These are phyloP conservation scores for Rubroshorea leprosula DNA, from an alignment of 345 rosid genomes.

Conservation along the genomic window DNA sequence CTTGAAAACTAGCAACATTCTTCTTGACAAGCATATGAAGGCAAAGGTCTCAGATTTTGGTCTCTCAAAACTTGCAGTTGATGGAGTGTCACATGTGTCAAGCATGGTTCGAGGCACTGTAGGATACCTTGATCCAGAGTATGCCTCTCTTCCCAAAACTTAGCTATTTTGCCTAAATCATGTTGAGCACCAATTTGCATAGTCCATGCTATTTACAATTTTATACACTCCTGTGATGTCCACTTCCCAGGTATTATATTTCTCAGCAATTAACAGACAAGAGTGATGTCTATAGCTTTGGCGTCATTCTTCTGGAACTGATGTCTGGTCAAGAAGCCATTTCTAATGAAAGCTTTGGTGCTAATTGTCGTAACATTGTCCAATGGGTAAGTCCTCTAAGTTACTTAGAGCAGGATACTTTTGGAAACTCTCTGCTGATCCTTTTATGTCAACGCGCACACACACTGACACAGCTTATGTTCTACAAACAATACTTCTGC, in stretches of 20 bases:
- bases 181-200: not conserved
- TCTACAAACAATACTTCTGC: not conserved
- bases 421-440: too few species aligned
- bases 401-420: too few species aligned
- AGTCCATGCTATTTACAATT: not conserved
- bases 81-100: conserved; percentile 91
- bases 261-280: conserved; percentile 97
- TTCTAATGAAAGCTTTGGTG: conserved; percentile 84
- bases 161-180: not conserved
- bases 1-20: conserved; percentile 91
- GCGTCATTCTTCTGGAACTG: conserved; percentile 92
- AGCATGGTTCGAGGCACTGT: conserved; percentile 98
- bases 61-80: conserved; percentile 78
- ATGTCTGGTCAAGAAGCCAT: conserved; percentile 97
- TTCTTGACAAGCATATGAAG: conserved; percentile 74
- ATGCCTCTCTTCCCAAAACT: conserved; percentile 26
- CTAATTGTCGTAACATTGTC: conserved; percentile 84
- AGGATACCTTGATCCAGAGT: conserved; percentile 99
- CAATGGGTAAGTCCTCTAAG: conserved; percentile 92
- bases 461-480: too few species aligned
- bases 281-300: conserved; percentile 97
- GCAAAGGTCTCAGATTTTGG: conserved; percentile 99
- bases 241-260: conserved; percentile 71
- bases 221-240: not conserved
- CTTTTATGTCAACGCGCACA: too few species aligned